These are phyloP conservation scores for Cyphellophora attinorum DNA, from an alignment of 2,329 filamentous ascomycete species.

Conservation along the genomic window DNA sequence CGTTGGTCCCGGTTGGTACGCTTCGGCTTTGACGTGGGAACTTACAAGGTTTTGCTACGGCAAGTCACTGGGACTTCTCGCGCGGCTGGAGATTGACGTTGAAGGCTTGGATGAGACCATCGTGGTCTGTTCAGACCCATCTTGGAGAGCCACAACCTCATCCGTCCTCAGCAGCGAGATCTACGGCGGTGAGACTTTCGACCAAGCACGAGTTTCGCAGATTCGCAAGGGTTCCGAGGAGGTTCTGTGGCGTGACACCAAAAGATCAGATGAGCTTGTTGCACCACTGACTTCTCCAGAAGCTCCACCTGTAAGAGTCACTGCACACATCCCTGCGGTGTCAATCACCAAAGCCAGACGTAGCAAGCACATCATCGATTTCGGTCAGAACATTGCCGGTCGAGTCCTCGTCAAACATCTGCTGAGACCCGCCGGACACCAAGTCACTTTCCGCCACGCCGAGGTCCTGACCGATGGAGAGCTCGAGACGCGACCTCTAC, in stretches of 20 bases:
- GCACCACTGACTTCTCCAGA: constrained; percentile 31
- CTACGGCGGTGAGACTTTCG: constrained; percentile 46
- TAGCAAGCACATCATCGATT: constrained; percentile 44
- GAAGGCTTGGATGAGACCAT: constrained; percentile 2
- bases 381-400: constrained; percentile 51
- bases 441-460: constrained; percentile 38
- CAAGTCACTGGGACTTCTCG: constrained; percentile 18
- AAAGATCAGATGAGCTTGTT: too few relatives aligned
- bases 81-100: constrained; percentile 22
- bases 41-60: constrained; percentile 19
- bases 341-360: constrained; percentile 25
- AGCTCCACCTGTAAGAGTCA: constrained; percentile 34
- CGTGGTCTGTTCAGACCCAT: constrained; percentile 15
- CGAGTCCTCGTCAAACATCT: constrained; percentile 29
- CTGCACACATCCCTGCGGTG: constrained; percentile 21
- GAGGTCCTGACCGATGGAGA: constrained; percentile 46
- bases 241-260: too few relatives aligned
- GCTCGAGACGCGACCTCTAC: constrained; percentile 32
- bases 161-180: constrained; percentile 29
- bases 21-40: constrained; percentile 24
- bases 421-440: constrained; percentile 9
- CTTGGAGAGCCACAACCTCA: constrained; percentile 19
- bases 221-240: constrained; percentile 22
- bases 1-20: constrained; percentile 44
- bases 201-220: constrained; percentile 26